These are phyloP conservation scores for Pseudogymnoascus sp. DNA, from an alignment of 2,329 filamentous ascomycete genomes.

Conservation along the genomic window DNA sequence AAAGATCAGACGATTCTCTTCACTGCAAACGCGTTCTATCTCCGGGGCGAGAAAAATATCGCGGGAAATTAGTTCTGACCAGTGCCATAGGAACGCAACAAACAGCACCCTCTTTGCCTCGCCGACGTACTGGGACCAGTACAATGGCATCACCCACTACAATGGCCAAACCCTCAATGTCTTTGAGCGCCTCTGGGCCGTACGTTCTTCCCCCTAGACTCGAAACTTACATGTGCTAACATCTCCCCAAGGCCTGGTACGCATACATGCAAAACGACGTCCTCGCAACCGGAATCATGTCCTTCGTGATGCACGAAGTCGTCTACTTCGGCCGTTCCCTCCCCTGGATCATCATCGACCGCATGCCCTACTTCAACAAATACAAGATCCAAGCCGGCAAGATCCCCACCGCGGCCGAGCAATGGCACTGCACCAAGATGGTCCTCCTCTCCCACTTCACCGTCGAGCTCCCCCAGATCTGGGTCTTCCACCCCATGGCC, in stretches of 20 bases:
- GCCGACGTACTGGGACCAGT: slow-evolving; percentile 44
- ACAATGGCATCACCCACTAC: slow-evolving; percentile 57
- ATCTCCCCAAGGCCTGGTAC: slow-evolving; percentile 64
- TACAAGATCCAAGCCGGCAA: slow-evolving; percentile 90
- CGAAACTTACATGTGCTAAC: slow-evolving; percentile 16
- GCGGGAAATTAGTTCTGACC: neutral
- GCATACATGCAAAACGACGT: slow-evolving; percentile 97
- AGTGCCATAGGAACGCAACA: neutral
- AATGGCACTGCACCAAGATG: slow-evolving; percentile 87
- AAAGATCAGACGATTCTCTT: neutral
- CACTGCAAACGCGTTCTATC: neutral
- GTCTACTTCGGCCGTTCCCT: slow-evolving; percentile 87
- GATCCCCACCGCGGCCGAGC: slow-evolving; percentile 84
- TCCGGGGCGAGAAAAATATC: neutral
- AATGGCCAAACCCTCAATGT: slow-evolving; percentile 77
- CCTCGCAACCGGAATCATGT: slow-evolving; percentile 94
- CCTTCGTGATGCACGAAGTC: slow-evolving; percentile 86
- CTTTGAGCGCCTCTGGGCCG: slow-evolving; percentile 81
- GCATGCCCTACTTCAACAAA: slow-evolving; percentile 76
- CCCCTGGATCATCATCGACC: slow-evolving; percentile 89
- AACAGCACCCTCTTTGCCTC: neutral
- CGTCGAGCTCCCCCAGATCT: slow-evolving; percentile 96
- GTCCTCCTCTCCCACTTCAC: slow-evolving; percentile 95
- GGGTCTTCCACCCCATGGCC: slow-evolving; percentile 96
- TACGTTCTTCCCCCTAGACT: slow-evolving; percentile 35